Percentiles rank a stretch among this genome's conserved stretches.
Evolutionary conservation across 164 flowering plant species (phyloP).

Genomic region (Protea cynaroides): DNA sequence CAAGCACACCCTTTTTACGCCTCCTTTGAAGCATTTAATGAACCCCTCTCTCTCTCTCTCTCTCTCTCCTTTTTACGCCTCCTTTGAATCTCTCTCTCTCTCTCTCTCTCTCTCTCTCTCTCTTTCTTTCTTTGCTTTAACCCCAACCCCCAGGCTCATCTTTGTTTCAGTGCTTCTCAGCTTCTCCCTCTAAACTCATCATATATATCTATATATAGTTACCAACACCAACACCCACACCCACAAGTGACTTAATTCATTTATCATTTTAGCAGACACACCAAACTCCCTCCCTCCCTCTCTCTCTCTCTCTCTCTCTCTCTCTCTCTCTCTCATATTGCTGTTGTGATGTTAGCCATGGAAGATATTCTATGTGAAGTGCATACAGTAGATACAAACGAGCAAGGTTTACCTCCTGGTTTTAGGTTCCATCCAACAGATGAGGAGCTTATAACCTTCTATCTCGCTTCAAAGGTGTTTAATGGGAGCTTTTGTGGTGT

Average conservation of each 20-base stretch:
- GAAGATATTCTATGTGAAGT: slow-evolving; percentile 48
- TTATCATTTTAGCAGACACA: no score
- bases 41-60: background rate
- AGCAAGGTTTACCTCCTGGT: slow-evolving; percentile 76
- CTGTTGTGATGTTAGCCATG: slow-evolving; percentile 15
- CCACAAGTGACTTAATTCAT: no score
- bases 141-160: background rate
- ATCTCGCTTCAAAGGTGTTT: slow-evolving; percentile 73
- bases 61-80: background rate
- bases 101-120: background rate
- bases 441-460: slow-evolving; percentile 80
- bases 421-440: slow-evolving; percentile 92
- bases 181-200: no score
- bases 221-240: no score
- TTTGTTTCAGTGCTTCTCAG: no score
- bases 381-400: slow-evolving; percentile 29
- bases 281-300: background rate
- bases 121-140: background rate
- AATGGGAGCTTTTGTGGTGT: slow-evolving; percentile 44
- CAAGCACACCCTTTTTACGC: slow-evolving; percentile 13
- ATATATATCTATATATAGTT: no score
- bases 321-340: background rate
- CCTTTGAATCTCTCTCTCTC: slow-evolving; percentile 6
- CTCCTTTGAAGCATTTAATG: slow-evolving; percentile 1
- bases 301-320: background rate